Percentiles rank a stretch among this genome's conserved stretches.
phyloP scores from a whole-genome alignment of 306 rosid species.

The Datisca glomerata region DNA sequence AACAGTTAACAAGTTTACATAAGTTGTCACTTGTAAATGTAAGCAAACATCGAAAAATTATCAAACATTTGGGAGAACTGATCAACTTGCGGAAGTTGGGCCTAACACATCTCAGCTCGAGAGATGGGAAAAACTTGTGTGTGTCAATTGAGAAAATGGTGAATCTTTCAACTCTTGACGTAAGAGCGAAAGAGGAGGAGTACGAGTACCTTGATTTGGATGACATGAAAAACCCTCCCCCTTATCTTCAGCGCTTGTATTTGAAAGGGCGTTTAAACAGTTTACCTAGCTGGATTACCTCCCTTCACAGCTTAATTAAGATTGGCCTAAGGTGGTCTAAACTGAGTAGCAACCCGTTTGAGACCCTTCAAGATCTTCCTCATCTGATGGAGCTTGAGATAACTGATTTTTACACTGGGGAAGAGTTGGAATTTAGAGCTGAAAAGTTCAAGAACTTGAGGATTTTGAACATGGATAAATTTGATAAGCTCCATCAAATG shows the following conservation, averaged over 20 bases:
- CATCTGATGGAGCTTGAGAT: neutral
- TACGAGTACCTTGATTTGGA: conserved; percentile 7
- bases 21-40: no score
- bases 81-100: neutral
- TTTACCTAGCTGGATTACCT: neutral
- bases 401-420: neutral
- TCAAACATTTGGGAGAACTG: neutral
- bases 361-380: neutral
- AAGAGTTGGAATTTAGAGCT: neutral
- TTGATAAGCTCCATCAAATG: no score
- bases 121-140: conserved; percentile 1
- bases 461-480: no score
- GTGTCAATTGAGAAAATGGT: neutral
- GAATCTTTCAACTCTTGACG: neutral
- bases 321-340: conserved; percentile 1
- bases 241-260: neutral
- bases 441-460: neutral
- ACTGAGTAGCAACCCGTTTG: neutral
- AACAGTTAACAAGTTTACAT: no score
- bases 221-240: neutral
- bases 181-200: conserved; percentile 1
- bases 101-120: neutral
- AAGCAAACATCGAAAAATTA: no score
- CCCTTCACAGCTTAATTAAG: neutral
- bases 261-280: neutral